phyloP scores from a whole-genome alignment of 805 yeast species.

The Jamesozyma spencerorum region DNA sequence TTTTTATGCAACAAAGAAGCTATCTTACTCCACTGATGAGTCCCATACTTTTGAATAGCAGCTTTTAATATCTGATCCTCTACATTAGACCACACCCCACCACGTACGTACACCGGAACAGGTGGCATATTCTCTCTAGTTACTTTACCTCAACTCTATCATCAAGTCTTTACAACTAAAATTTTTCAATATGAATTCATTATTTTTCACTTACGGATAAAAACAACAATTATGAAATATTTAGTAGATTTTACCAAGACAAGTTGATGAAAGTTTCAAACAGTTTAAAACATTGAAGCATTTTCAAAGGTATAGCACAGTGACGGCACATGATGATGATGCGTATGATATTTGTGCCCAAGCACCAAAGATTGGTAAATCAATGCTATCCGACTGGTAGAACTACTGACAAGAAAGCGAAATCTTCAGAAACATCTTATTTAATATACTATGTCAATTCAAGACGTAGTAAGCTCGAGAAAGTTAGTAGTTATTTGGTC shows the following conservation, averaged over 20 bases:
- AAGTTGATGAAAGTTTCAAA: too few relatives aligned
- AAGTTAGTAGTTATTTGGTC: conserved; percentile 64
- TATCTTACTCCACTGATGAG: conserved; percentile 90
- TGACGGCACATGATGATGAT: conserved; percentile 4
- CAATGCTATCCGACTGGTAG: conserved; percentile 93
- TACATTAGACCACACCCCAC: conserved; percentile 81
- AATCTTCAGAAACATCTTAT: conserved; percentile 83
- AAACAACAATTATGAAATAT: too few relatives aligned
- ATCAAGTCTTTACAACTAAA: too few relatives aligned
- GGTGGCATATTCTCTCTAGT: conserved; percentile 24
- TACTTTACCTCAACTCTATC: neutral
- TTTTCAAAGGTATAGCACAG: too few relatives aligned
- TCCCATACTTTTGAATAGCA: conserved; percentile 86
- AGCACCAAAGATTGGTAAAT: conserved; percentile 80
- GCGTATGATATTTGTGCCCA: conserved; percentile 45
- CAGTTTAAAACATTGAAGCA: too few relatives aligned
- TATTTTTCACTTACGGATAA: neutral
- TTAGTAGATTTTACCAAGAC: too few relatives aligned
- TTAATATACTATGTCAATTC: conserved; percentile 84
- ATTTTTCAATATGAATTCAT: neutral
- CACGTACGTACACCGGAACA: conserved; percentile 67
- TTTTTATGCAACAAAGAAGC: conserved; percentile 78
- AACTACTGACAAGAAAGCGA: conserved; percentile 79
- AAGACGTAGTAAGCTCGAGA: conserved; percentile 78
- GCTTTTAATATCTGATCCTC: conserved; percentile 84